Conservation (phyloP, 129 eudicot genomes). For the Scalesia atractyloides region DNA sequence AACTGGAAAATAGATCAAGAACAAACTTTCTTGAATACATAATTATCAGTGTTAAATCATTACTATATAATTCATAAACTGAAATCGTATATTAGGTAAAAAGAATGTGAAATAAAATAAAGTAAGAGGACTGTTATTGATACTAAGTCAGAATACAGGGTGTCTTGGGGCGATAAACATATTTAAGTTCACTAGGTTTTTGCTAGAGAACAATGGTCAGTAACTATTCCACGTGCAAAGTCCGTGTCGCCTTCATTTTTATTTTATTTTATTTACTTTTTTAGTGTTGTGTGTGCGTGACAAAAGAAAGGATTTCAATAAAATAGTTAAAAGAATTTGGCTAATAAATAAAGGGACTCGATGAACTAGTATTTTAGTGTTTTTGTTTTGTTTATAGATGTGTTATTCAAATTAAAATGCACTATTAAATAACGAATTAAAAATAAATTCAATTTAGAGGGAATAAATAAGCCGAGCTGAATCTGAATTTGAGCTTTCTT, state of each 20-base stretch:
- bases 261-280: background rate
- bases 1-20: background rate
- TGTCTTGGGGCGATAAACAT: slow-evolving; percentile 13
- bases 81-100: slow-evolving; percentile 6
- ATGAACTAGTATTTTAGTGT: background rate
- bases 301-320: slow-evolving; percentile 36
- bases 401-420: background rate
- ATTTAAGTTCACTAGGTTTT: slow-evolving; percentile 4
- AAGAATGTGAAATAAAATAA: slow-evolving; percentile 14
- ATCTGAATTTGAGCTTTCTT: too few species aligned
- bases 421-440: background rate
- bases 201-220: slow-evolving; percentile 38
- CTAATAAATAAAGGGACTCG: slow-evolving; percentile 16
- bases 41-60: background rate
- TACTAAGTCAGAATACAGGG: background rate
- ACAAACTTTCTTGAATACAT: background rate
- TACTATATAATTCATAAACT: background rate
- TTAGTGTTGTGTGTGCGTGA: slow-evolving; percentile 25
- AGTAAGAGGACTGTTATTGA: slow-evolving; percentile 17
- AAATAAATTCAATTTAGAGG: background rate
- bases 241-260: slow-evolving; percentile 23
- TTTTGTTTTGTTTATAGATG: background rate
- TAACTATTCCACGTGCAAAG: slow-evolving; percentile 40
- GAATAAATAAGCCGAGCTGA: too few species aligned
- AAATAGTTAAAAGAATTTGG: slow-evolving; percentile 14